These are phyloP conservation scores for Globisporangium recalcitrans DNA, from an alignment of 352 stramenopile genomes.

Conservation along the genomic window DNA sequence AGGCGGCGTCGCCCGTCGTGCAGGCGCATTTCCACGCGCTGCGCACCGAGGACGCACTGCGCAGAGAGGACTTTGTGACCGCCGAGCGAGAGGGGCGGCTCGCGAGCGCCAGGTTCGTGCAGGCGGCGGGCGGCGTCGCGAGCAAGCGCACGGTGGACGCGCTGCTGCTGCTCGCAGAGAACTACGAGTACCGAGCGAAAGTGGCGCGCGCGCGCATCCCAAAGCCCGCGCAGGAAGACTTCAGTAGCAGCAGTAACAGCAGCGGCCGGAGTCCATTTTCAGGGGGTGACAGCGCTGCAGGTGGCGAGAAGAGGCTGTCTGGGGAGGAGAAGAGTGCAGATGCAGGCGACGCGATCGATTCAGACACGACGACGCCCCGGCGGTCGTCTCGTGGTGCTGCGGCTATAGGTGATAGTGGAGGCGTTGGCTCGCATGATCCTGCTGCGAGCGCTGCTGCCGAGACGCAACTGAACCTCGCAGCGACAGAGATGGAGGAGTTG, in stretches of 20 bases:
- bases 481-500: constrained; percentile 79
- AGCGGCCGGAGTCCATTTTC: not conserved
- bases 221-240: constrained; percentile 2
- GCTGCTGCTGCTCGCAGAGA: constrained; percentile 63
- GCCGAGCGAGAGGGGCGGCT: constrained; percentile 67
- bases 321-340: not conserved
- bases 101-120: constrained; percentile 64
- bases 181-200: constrained; percentile 75
- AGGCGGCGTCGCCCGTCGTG: constrained; percentile 60
- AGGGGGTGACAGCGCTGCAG: not conserved
- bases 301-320: not conserved
- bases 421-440: constrained; percentile 2
- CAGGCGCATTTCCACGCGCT: constrained; percentile 81
- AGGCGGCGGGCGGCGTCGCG: constrained; percentile 44
- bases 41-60: constrained; percentile 57
- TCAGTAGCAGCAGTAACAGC: not conserved
- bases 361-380: not conserved
- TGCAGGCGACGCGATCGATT: not conserved
- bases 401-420: not conserved
- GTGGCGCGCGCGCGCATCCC: constrained; percentile 41
- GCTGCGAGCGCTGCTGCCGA: constrained; percentile 34
- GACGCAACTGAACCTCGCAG: constrained; percentile 59
- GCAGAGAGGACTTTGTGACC: constrained; percentile 39
- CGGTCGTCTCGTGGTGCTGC: not conserved
- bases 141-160: constrained; percentile 70